Evolutionary conservation across 352 stramenopile genomes (phyloP).

Genomic region (Phytophthora cryptogea): DNA sequence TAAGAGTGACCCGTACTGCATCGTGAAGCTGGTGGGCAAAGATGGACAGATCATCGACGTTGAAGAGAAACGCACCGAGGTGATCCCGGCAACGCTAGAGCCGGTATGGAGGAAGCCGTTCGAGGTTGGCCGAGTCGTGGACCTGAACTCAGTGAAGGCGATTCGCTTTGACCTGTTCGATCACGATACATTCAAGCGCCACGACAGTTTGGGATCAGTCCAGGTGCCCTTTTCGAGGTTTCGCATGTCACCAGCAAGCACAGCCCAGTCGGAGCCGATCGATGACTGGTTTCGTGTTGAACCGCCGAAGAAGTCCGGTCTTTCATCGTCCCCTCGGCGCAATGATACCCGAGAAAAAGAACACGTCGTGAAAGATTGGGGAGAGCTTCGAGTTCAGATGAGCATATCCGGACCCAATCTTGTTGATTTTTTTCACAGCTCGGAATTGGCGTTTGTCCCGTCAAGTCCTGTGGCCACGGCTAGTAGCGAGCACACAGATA

Average conservation of each 20-base stretch:
- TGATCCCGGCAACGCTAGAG: slow-evolving; percentile 49
- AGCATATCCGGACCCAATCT: slow-evolving; percentile 65
- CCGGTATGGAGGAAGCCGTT: slow-evolving; percentile 65
- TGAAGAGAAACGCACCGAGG: slow-evolving; percentile 60
- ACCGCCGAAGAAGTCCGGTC: slow-evolving; percentile 33
- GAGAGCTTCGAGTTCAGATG: slow-evolving; percentile 72
- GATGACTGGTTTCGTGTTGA: slow-evolving; percentile 74
- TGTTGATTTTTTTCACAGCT: slow-evolving; percentile 64
- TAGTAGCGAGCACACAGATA: slow-evolving; percentile 63
- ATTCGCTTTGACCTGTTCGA: slow-evolving; percentile 69
- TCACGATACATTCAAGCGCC: slow-evolving; percentile 53
- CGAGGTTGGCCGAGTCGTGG: slow-evolving; percentile 49
- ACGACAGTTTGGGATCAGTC: slow-evolving; percentile 66
- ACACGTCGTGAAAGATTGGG: slow-evolving; percentile 46
- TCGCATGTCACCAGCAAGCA: slow-evolving; percentile 66
- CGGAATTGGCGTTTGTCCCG: slow-evolving; percentile 37
- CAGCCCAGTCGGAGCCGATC: slow-evolving; percentile 55
- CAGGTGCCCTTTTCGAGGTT: slow-evolving; percentile 63
- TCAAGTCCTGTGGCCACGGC: slow-evolving; percentile 51
- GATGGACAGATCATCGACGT: slow-evolving; percentile 59
- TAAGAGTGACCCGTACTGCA: slow-evolving; percentile 75
- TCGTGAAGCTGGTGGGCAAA: slow-evolving; percentile 67
- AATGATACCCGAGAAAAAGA: slow-evolving; percentile 44
- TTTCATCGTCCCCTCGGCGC: slow-evolving; percentile 29
- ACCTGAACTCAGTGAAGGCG: slow-evolving; percentile 56